These are phyloP conservation scores for Termitomyces sp. DNA, from an alignment of 1,284 basidiomycete genomes.

Conservation along the genomic window DNA sequence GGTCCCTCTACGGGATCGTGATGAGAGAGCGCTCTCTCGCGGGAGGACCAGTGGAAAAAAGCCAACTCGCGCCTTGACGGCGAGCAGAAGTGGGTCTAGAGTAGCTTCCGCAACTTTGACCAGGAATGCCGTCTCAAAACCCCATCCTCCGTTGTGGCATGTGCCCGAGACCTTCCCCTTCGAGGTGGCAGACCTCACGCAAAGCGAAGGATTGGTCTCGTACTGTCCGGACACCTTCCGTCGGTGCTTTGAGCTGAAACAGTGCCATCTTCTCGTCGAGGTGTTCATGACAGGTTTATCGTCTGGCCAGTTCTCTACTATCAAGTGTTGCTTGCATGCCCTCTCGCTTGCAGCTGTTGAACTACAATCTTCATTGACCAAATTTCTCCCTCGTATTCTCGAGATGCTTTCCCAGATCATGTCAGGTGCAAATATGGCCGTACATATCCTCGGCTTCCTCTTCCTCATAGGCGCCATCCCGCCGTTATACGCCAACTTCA, in stretches of 20 bases:
- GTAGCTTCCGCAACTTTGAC: constrained; percentile 32
- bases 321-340: constrained; percentile 90
- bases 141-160: constrained; percentile 66
- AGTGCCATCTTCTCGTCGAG: constrained; percentile 74
- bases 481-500: constrained; percentile 86
- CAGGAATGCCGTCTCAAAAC: constrained; percentile 24
- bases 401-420: constrained; percentile 92
- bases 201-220: constrained; percentile 71
- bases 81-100: constrained; percentile 73
- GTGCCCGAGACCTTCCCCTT: constrained; percentile 76
- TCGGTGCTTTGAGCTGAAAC: constrained; percentile 68
- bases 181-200: constrained; percentile 57
- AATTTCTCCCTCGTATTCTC: constrained; percentile 76
- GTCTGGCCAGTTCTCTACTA: constrained; percentile 68
- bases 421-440: constrained; percentile 89
- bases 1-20: constrained; percentile 44
- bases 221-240: constrained; percentile 79
- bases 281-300: constrained; percentile 80
- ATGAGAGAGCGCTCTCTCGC: constrained; percentile 52
- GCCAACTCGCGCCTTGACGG: constrained; percentile 42
- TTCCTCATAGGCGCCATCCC: constrained; percentile 79
- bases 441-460: constrained; percentile 94
- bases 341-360: constrained; percentile 89
- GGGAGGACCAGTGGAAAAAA: constrained; percentile 46
- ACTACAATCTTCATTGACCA: constrained; percentile 79